Base-by-base conservation (phyloP, 1,139 yeast species). In the Pichia terricola region DNA sequence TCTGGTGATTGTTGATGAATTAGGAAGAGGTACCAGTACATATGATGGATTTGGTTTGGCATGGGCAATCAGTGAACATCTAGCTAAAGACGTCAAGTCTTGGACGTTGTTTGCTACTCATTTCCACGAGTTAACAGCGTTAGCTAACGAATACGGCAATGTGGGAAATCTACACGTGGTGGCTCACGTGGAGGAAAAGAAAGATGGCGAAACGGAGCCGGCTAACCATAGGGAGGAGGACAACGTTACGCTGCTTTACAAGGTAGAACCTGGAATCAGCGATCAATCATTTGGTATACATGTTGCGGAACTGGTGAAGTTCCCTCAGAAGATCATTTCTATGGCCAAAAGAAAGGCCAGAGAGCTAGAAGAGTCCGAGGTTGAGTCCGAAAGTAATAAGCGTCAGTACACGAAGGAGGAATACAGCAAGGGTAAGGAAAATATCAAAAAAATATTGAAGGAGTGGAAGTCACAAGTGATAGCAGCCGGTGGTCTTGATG, bases 1-100 rank as follows among this genome's bases (percentile, higher is more conserved):
- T 3, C 69, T 91, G 49, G 87, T 91, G 45, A 85, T 91, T 40
- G 87, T 94, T 50, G 98, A 91, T 64, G 98, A 91, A 62, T 70
- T 91, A 49, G 98, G 98, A 6, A 75, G 98, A 57, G 98, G 98
- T 33, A 91, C 98, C 0, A 82, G 95, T 37, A 91, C 98, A 0
- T 91, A 89, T 61, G 98, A 91, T 64, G 98, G 98, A 0, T 91
- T 91, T 68, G 98, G 98, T 0, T 71, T 91, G 37, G 98, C 98
- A 0, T 91, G 96, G 94, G 81, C 96, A 0, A 91, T 91, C 47
- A 84, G 94, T 54, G 95, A 88, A 58, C 81, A 83, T 60, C 79
- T 91, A 49, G 81, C 91, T 2, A 70, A 69, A 32, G 69, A 79
- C 46, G 75, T 85, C 47, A 72, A 75, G 42, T 82, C 96, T 51